Conservation (phyloP, 768 basidiomycete species). For the Chlorophyllum brunneum region DNA sequence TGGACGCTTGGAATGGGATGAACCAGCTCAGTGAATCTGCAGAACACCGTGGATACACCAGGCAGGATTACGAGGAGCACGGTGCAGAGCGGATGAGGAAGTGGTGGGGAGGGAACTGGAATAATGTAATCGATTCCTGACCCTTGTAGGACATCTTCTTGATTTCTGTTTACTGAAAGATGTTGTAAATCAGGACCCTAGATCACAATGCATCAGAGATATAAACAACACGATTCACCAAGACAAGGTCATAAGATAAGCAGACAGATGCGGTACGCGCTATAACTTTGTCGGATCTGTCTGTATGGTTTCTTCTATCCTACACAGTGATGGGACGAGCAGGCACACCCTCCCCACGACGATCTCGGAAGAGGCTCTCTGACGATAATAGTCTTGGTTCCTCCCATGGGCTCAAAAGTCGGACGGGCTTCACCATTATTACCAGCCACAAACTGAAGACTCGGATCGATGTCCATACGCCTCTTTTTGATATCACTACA, state of each 20-base stretch:
- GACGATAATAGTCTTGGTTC: background rate
- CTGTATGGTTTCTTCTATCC: background rate
- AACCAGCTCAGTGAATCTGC: conserved; percentile 62
- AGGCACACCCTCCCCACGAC: background rate
- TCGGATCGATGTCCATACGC: background rate
- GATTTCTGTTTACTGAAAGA: background rate
- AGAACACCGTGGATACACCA: conserved; percentile 60
- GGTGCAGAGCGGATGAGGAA: conserved; percentile 83
- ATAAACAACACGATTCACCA: background rate
- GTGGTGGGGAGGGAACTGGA: conserved; percentile 96
- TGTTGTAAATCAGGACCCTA: background rate
- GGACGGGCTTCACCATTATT: background rate
- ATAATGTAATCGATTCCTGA: conserved; percentile 27
- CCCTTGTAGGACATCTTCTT: background rate
- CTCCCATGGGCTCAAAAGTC: background rate
- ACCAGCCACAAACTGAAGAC: background rate
- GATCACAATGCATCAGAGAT: background rate
- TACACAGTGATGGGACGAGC: conserved; percentile 5
- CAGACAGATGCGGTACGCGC: no score
- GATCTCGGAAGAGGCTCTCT: background rate
- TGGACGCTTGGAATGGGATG: conserved; percentile 95
- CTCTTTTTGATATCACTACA: conserved; percentile 8
- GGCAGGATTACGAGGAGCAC: conserved; percentile 84
- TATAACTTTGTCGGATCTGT: no score
- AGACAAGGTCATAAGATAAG: no score